These are phyloP conservation scores for Knoxdaviesia capensis DNA, from an alignment of 2,329 filamentous ascomycete genomes.

Conservation along the genomic window DNA sequence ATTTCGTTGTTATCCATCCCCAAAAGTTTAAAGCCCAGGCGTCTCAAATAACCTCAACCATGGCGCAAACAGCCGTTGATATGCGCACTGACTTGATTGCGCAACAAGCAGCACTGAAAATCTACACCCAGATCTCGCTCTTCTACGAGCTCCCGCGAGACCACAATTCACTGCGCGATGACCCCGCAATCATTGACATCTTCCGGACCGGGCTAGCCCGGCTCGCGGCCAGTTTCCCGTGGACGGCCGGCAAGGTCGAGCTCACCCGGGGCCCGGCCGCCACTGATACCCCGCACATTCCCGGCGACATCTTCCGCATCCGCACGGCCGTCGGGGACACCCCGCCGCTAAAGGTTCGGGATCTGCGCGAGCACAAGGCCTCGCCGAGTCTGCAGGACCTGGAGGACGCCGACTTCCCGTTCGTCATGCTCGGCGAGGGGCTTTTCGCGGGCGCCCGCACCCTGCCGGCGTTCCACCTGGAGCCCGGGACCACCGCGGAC, in stretches of 20 bases:
- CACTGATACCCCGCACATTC: too few relatives aligned
- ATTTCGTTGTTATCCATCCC: too few relatives aligned
- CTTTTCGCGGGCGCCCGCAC: conserved; percentile 11
- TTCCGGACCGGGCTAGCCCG: conserved; percentile 14
- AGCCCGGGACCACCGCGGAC: not conserved
- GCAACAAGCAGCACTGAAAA: conserved; percentile 3
- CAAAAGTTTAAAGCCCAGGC: too few relatives aligned
- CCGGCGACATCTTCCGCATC: conserved; percentile 11
- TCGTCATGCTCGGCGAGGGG: conserved; percentile 22
- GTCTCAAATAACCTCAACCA: too few relatives aligned
- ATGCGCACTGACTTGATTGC: too few relatives aligned
- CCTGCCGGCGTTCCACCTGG: not conserved
- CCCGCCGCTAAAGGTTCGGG: conserved; percentile 16
- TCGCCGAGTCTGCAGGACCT: conserved; percentile 16
- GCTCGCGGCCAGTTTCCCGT: conserved; percentile 18
- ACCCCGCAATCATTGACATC: conserved; percentile 4
- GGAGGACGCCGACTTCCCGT: conserved; percentile 16
- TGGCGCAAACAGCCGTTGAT: too few relatives aligned
- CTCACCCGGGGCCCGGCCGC: too few relatives aligned
- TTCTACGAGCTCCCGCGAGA: conserved; percentile 12
- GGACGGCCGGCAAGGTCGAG: conserved; percentile 19
- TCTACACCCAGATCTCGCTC: conserved; percentile 22
- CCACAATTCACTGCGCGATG: not conserved
- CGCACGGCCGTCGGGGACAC: conserved; percentile 12
- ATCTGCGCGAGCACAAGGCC: conserved; percentile 13